These are phyloP conservation scores for Xylaria sp. DNA, from an alignment of 2,329 filamentous ascomycete genomes.

Conservation along the genomic window DNA sequence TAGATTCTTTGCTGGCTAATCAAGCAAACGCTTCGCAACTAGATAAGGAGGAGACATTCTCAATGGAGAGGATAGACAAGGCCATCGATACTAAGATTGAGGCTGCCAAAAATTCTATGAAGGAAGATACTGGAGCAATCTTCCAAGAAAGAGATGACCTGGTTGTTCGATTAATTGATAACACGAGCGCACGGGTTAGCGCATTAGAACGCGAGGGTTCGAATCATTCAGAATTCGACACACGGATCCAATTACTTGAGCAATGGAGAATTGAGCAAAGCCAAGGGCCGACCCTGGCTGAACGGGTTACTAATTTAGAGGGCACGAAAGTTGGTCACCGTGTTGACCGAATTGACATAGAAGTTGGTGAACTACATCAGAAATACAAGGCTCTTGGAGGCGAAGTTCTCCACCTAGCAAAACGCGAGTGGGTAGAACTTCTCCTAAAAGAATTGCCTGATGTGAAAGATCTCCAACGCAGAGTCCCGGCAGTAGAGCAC, in stretches of 20 bases:
- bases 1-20: constrained; percentile 2
- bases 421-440: constrained; percentile 27
- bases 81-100: constrained; percentile 19
- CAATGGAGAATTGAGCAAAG: constrained; percentile 36
- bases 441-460: constrained; percentile 39
- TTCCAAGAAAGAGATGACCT: constrained; percentile 31
- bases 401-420: constrained; percentile 20
- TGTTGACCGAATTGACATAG: constrained; percentile 28
- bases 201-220: constrained; percentile 4
- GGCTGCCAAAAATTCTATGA: constrained; percentile 18
- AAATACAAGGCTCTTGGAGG: constrained; percentile 15
- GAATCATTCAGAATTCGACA: neutral
- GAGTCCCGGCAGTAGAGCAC: constrained; percentile 51
- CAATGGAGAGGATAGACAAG: constrained; percentile 15
- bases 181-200: neutral
- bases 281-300: constrained; percentile 8
- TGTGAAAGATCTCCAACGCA: constrained; percentile 46
- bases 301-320: constrained; percentile 26
- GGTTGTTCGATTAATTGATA: constrained; percentile 39
- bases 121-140: neutral
- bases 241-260: constrained; percentile 27
- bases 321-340: constrained; percentile 11
- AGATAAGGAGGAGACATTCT: neutral
- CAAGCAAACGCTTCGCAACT: neutral
- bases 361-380: constrained; percentile 7